These are phyloP conservation scores for Pichia insulana DNA, from an alignment of 805 yeast genomes.

Conservation along the genomic window DNA sequence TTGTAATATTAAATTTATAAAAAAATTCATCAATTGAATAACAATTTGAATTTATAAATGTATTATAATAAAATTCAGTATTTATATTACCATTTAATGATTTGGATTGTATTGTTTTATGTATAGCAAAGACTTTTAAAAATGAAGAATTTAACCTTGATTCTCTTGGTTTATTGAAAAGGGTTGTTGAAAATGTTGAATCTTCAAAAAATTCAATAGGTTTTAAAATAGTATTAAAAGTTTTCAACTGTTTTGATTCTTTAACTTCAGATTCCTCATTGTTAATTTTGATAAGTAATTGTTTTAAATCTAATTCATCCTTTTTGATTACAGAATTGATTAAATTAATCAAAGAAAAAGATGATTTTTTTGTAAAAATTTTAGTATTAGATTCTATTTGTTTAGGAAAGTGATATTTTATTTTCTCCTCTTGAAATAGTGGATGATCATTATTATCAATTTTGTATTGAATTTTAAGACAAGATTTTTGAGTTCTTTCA, in stretches of 20 bases:
- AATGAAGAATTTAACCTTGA: slow-evolving; percentile 43
- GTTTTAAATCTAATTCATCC: too few species aligned
- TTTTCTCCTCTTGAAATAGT: too few species aligned
- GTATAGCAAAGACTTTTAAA: slow-evolving; percentile 41
- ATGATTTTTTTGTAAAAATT: too few species aligned
- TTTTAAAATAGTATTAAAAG: neutral
- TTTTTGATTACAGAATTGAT: too few species aligned
- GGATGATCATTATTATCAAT: too few species aligned
- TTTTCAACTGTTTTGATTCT: neutral
- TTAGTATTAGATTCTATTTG: too few species aligned
- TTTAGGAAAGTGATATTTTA: too few species aligned
- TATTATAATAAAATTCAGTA: slow-evolving; percentile 25
- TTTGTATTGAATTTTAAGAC: too few species aligned
- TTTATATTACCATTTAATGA: slow-evolving; percentile 27
- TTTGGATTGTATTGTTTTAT: slow-evolving; percentile 31
- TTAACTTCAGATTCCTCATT: too few species aligned
- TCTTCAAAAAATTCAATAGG: neutral
- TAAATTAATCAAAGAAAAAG: too few species aligned
- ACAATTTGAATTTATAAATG: slow-evolving; percentile 20
- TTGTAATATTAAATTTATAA: neutral
- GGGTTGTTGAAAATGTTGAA: neutral
- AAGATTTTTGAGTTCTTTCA: too few species aligned
- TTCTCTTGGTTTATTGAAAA: slow-evolving; percentile 29
- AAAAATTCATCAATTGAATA: neutral
- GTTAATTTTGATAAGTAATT: too few species aligned